Base-by-base conservation (phyloP, 768 basidiomycete species). In the Leucocoprinus sp. region DNA sequence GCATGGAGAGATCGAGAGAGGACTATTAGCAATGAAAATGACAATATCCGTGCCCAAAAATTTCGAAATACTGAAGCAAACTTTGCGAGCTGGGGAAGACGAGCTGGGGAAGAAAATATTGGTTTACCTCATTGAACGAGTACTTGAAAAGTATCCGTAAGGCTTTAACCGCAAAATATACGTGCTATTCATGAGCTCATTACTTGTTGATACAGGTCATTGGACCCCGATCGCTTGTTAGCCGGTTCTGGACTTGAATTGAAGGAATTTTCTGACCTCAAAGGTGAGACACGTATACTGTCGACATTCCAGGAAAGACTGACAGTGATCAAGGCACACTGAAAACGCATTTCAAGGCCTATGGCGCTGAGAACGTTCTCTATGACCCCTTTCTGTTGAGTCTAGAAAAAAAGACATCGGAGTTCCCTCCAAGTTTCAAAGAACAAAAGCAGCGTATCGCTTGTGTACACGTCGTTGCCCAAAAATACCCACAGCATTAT, bases 91-190 rank as follows among this genome's bases (percentile, higher is more conserved):
- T 5, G 24, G 4, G 9, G 28, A 36, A 8, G 31, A 8, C 5
- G 14, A 2, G 11, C 17, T 48, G 5, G 34, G 18, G 9, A 48
- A 48, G 19, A 24, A 48, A 14, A 15, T 48, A 14, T 27, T 36
- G 39, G 46, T 35, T 0, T 48, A 27, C 19, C 21, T 48, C 24
- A 34, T 48, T 19, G 33, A 26, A 8, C 26, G 11, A n/a, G 33
- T 48, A 2, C 17, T 48, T 8, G 26, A 48, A 3, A 27, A 28
- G 22, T 42, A 42, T 12, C 46, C 46, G 46, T 48, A 37, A 42
- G 39, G 7, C 8, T 28, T 19, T 11, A 11, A 29, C 18, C n/a
- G 6, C 12, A 2, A 8, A 22, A 14, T 17, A 14, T 5, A 22
- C 42, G 21, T 43, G 24, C 6, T 23, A 8, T 8, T 15, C 3